Evolutionary conservation across 148 eudicot genomes (phyloP).

Genomic region (Amaranthus cruentus): DNA sequence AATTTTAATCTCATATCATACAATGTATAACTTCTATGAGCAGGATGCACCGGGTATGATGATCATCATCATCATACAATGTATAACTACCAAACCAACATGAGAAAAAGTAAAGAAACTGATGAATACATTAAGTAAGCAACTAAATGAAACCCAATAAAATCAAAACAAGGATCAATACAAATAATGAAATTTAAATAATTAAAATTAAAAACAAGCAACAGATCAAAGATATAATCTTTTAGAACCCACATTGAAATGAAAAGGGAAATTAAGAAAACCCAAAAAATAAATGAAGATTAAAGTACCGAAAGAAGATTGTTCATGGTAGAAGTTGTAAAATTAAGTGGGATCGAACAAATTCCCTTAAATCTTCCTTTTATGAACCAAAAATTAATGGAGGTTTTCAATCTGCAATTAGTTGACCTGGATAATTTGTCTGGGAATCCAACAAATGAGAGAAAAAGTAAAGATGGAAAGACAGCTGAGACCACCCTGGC

Average conservation of each 20-base stretch:
- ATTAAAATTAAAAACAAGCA: background rate
- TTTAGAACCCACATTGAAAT: background rate
- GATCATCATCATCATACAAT: background rate
- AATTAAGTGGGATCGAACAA: background rate
- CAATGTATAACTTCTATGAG: background rate
- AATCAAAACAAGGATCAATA: background rate
- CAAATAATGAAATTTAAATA: constrained; percentile 3
- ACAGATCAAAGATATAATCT: constrained; percentile 9
- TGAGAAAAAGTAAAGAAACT: too few species aligned
- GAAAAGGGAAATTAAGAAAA: constrained; percentile 6
- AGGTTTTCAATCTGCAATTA: too few species aligned
- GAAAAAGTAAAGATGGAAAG: too few species aligned
- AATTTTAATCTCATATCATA: background rate
- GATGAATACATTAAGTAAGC: too few species aligned
- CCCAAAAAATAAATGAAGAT: background rate
- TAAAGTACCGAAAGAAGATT: constrained; percentile 28
- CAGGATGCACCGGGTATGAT: background rate
- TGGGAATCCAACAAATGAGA: too few species aligned
- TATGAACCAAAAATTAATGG: too few species aligned
- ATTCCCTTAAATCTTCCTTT: background rate
- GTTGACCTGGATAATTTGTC: too few species aligned
- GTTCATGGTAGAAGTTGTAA: constrained; percentile 20
- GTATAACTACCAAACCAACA: background rate
- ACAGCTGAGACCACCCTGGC: too few species aligned
- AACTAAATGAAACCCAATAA: too few species aligned